Evolutionary conservation across 1,139 yeast species (phyloP).

Genomic region (Hemisphaericaspora xylanilytica): DNA sequence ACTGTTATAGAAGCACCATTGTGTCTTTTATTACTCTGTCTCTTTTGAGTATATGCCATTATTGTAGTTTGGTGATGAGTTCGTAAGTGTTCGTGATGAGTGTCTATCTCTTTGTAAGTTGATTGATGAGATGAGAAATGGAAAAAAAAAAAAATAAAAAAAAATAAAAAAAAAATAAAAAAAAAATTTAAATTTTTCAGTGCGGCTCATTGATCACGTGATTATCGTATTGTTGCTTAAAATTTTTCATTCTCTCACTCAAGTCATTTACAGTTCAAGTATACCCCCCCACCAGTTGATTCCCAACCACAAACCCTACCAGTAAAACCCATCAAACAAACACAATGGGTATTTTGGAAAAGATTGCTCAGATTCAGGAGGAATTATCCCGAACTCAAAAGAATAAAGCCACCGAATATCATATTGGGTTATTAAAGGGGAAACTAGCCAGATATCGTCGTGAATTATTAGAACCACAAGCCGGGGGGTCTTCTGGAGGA

Average conservation of each 20-base stretch:
- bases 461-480: conserved; percentile 87
- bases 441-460: conserved; percentile 92
- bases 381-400: conserved; percentile 95
- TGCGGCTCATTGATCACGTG: too few relatives aligned
- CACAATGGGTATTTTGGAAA: conserved; percentile 55
- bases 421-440: conserved; percentile 89
- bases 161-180: too few relatives aligned
- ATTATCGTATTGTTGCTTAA: background rate
- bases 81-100: too few relatives aligned
- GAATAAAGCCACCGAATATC: conserved; percentile 97
- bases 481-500: conserved; percentile 62
- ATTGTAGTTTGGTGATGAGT: background rate
- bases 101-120: background rate
- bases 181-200: too few relatives aligned
- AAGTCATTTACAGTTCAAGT: too few relatives aligned
- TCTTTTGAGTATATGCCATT: conserved; percentile 13
- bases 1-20: conserved; percentile 22
- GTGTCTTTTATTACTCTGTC: conserved; percentile 7
- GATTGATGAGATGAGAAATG: background rate
- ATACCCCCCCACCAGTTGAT: too few relatives aligned
- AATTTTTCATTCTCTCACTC: too few relatives aligned
- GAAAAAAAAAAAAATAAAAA: too few relatives aligned
- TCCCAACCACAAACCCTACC: background rate
- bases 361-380: conserved; percentile 86
- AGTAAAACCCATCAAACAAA: too few relatives aligned